phyloP scores from a whole-genome alignment of 140 eudicot genomes.

The Ambrosia hybrid region DNA sequence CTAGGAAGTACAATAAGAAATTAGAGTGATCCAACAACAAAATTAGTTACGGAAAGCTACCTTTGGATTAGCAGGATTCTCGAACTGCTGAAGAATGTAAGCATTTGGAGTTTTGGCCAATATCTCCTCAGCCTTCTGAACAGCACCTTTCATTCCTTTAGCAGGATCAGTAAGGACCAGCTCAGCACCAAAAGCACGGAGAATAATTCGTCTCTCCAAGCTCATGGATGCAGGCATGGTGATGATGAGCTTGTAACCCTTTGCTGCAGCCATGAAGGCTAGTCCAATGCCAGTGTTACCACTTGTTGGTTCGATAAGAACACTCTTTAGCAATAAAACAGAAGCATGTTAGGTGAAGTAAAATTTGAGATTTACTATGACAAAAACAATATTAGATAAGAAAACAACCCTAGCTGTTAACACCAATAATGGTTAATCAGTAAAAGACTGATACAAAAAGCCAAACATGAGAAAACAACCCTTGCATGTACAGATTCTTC shows the following conservation, averaged over 20 bases:
- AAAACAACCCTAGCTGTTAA: background rate
- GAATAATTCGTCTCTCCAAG: conserved; percentile 52
- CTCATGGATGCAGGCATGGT: conserved; percentile 61
- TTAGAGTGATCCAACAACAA: background rate
- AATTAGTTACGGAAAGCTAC: conserved; percentile 28
- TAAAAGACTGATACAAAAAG: background rate
- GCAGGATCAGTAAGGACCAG: conserved; percentile 53
- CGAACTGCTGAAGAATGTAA: conserved; percentile 70
- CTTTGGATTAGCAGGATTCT: conserved; percentile 81
- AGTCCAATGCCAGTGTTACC: conserved; percentile 76
- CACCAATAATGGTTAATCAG: background rate
- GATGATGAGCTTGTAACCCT: conserved; percentile 62
- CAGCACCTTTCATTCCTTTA: conserved; percentile 56
- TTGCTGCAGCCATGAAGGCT: conserved; percentile 69
- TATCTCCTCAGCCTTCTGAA: conserved; percentile 59
- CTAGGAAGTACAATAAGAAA: conserved; percentile 27
- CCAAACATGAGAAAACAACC: background rate
- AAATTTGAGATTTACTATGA: conserved; percentile 2
- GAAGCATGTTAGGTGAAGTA: conserved; percentile 17
- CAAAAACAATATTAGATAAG: background rate
- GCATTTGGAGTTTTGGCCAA: conserved; percentile 51
- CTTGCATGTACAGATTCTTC: background rate
- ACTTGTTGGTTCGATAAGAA: conserved; percentile 71
- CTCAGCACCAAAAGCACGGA: conserved; percentile 67
- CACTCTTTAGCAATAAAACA: conserved; percentile 41